Conservation (phyloP, 495 filamentous ascomycete species). For the Aspergillus diversus region DNA sequence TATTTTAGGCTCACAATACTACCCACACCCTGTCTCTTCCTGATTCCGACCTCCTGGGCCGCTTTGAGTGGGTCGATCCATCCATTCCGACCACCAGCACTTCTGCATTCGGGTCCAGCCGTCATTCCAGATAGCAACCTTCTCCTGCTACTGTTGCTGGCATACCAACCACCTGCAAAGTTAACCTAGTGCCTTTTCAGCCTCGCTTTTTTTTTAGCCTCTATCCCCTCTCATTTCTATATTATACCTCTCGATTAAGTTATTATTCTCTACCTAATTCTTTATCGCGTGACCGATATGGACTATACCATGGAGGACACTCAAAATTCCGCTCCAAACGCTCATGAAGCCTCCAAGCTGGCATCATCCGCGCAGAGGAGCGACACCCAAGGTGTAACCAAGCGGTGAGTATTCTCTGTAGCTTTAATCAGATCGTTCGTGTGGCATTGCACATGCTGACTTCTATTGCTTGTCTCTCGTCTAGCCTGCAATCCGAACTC, state of each 20-base stretch:
- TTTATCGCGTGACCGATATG: conserved; percentile 44
- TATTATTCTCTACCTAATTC: conserved; percentile 3
- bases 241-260: conserved; percentile 6
- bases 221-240: not conserved
- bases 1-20: conserved; percentile 1
- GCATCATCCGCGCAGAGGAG: conserved; percentile 55
- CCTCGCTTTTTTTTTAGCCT: conserved; percentile 15
- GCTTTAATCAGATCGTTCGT: not conserved
- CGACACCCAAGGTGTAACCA: conserved; percentile 76
- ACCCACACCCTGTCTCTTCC: conserved; percentile 2
- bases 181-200: conserved; percentile 21
- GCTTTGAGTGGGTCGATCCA: conserved; percentile 35
- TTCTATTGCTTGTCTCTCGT: conserved; percentile 12
- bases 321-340: conserved; percentile 71
- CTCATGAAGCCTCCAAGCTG: conserved; percentile 61
- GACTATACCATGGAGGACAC: conserved; percentile 71
- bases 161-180: conserved; percentile 32
- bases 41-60: conserved; percentile 18
- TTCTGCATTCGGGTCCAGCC: conserved; percentile 37
- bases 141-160: conserved; percentile 36
- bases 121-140: conserved; percentile 48
- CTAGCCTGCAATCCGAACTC: conserved; percentile 90
- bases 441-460: conserved; percentile 13
- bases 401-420: conserved; percentile 59
- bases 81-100: conserved; percentile 23